Evolutionary conservation across 139 green algal species (phyloP), one percentile per base, ranked within the genome.

Genomic region (Coelastrella sp.): DNA sequence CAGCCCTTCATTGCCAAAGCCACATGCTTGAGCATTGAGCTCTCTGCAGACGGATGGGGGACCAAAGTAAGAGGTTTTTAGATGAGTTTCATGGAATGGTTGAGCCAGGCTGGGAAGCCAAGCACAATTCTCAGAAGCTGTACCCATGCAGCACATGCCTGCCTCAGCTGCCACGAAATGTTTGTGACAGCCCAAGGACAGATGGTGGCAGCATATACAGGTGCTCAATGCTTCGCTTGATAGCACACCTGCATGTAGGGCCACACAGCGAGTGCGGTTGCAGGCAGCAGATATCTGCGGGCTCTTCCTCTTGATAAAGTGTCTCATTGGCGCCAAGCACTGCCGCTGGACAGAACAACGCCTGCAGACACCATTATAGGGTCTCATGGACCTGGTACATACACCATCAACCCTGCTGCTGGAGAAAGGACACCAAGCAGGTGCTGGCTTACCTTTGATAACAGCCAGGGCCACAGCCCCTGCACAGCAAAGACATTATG

Each of bases 1-100:
- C 5, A 88, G 13, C 5, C 83, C 83, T 73, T 88, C 83, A 81
- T 88, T 88, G 83, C 83, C 83, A 58, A 88, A 73, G 7, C 83
- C 83, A 17, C 83, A 88, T 10, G 58, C 17, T 19, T 73, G 54
- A n/a, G 66, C 47, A 14, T 88, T 88, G 11, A 88, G 54, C 6
- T 68, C 83, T 73, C 83, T 88, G 83, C 68, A 68, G 7, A 58
- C 59, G 66, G 4, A 77, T 16, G 7, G 19, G 20, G 77, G 47
- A 83, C 6, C 16, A 57, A 19, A 73, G 5, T 17, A 20, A 85
- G 64, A 71, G 3, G 13, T 14, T 47, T 47, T 47, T 47, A 47
- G 32, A 47, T 47, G 32, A 47, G 32, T 47, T 47, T 47, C 32
- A 47, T 47, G 32, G 32, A 47, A 47, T 47, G 32, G 32, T 47